Base-by-base conservation (phyloP, 352 stramenopile genomes). In the Phytopythium mirpurense region DNA sequence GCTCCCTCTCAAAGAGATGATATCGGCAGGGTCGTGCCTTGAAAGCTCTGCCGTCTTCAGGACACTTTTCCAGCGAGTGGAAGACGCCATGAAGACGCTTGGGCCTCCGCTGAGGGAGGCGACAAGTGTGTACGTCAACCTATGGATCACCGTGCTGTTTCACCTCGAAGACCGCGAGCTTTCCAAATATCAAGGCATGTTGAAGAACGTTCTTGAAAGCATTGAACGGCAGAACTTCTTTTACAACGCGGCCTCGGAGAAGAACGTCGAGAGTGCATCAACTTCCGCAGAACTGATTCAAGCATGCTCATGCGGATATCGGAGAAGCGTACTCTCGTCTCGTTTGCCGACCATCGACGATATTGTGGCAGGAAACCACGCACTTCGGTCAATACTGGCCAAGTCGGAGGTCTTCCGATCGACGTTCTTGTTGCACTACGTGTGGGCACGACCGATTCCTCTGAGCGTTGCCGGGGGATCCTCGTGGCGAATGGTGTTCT, bases 101-200 rank as follows among this genome's bases (percentile, higher is more conserved):
- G 60, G 59, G 10, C 62, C 69, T 5, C 69, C 66, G 5, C 53
- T 70, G 10, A 59, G 48, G 4, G 32, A 55, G 16, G 44, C 69
- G 24, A 68, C 69, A 6, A 57, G 36, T 40, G 66, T 73, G 46
- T 76, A 68, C 37, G 24, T 84, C 49, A 57, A 78, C 47, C 63
- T 84, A 36, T 71, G 74, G 56, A 41, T 83, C 11, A 49, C 74
- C 5, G 59, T 81, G 46, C 64, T 82, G 24, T 65, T 57, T 23
- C 68, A 81, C 46, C 63, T 73, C 47, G 74, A 83, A 14, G 68
- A 85, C 48, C 60, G 63, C 10, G 74, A 85, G 31, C 51, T 85
- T 2, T 53, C 63, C 53, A 83, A 81, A 32, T 69, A 83, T 59
- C 58, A 56, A 27, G 53, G 59, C 21, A 40, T 76, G 31, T 44